These are phyloP conservation scores for Monilinia polystroma DNA, from an alignment of 2,329 filamentous ascomycete genomes.

Conservation along the genomic window DNA sequence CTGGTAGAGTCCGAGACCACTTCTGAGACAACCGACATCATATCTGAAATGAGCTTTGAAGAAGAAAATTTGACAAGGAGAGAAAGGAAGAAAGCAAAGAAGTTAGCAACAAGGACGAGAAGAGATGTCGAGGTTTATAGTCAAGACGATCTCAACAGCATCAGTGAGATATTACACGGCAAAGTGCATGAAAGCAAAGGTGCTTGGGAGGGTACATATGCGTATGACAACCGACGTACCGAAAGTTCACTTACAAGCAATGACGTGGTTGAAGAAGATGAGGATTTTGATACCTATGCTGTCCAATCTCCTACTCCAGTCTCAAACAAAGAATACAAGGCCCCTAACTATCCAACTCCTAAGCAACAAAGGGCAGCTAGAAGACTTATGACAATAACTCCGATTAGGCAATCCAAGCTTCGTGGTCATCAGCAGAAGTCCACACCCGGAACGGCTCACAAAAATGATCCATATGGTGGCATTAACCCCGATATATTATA, in stretches of 20 bases:
- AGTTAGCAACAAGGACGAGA: constrained; percentile 23
- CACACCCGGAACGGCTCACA: constrained; percentile 11
- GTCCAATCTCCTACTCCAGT: constrained; percentile 10
- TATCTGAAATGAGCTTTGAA: constrained; percentile 27
- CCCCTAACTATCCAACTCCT: constrained; percentile 31
- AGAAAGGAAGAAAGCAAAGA: constrained; percentile 36
- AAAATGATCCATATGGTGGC: constrained; percentile 29
- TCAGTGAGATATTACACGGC: constrained; percentile 38
- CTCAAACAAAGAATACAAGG: constrained; percentile 24
- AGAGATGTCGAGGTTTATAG: constrained; percentile 31
- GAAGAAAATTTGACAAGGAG: constrained; percentile 29
- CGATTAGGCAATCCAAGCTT: constrained; percentile 27
- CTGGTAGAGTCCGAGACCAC: constrained; percentile 7
- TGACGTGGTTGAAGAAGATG: constrained; percentile 3
- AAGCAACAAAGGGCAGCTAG: constrained; percentile 34
- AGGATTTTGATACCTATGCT: constrained; percentile 7
- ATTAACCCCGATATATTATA: constrained; percentile 36
- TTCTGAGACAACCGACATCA: constrained; percentile 27
- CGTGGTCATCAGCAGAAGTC: constrained; percentile 31
- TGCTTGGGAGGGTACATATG: constrained; percentile 34
- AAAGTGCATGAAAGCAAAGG: constrained; percentile 36
- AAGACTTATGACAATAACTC: constrained; percentile 28
- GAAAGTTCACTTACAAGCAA: neutral
- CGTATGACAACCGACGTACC: constrained; percentile 26
- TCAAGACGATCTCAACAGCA: constrained; percentile 33